Conservation (phyloP, 495 filamentous ascomycete genomes). For the Poronia punctata region DNA sequence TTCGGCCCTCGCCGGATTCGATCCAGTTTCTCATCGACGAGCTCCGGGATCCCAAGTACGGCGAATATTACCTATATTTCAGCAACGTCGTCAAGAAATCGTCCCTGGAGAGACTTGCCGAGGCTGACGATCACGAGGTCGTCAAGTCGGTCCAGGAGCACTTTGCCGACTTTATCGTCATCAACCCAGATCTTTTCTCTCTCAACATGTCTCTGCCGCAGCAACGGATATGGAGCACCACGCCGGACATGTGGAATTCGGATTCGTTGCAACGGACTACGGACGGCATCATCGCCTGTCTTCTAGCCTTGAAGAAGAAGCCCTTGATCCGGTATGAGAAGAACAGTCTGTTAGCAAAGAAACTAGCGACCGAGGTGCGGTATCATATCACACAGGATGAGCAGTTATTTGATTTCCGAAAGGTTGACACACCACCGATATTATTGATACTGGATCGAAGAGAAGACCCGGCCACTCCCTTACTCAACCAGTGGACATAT, state of each 20-base stretch:
- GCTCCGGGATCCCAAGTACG: slow-evolving; percentile 91
- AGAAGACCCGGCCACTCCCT: slow-evolving; percentile 92
- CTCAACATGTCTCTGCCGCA: slow-evolving; percentile 67
- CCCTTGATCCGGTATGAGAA: slow-evolving; percentile 91
- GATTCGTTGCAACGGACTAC: slow-evolving; percentile 77
- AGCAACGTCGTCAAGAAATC: slow-evolving; percentile 97
- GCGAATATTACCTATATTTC: slow-evolving; percentile 95
- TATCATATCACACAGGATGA: slow-evolving; percentile 95
- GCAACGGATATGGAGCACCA: slow-evolving; percentile 70
- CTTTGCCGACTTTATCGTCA: slow-evolving; percentile 89
- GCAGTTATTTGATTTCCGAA: slow-evolving; percentile 93
- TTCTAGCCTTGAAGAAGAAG: slow-evolving; percentile 90
- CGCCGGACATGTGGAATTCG: slow-evolving; percentile 81
- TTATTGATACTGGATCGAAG: slow-evolving; percentile 84
- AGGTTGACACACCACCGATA: slow-evolving; percentile 90
- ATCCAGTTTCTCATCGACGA: slow-evolving; percentile 93
- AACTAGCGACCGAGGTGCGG: slow-evolving; percentile 83
- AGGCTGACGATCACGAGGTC: slow-evolving; percentile 97
- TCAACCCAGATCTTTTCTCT: slow-evolving; percentile 91
- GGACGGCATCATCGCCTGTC: slow-evolving; percentile 74
- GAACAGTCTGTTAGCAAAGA: slow-evolving; percentile 84
- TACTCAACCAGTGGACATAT: slow-evolving; percentile 97
- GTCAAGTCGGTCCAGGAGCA: slow-evolving; percentile 88
- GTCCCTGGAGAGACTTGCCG: slow-evolving; percentile 85
- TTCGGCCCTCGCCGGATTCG: slow-evolving; percentile 83